Evolutionary conservation across 371 early-diverging fungal species (phyloP).

Genomic region (Smittium culicis): DNA sequence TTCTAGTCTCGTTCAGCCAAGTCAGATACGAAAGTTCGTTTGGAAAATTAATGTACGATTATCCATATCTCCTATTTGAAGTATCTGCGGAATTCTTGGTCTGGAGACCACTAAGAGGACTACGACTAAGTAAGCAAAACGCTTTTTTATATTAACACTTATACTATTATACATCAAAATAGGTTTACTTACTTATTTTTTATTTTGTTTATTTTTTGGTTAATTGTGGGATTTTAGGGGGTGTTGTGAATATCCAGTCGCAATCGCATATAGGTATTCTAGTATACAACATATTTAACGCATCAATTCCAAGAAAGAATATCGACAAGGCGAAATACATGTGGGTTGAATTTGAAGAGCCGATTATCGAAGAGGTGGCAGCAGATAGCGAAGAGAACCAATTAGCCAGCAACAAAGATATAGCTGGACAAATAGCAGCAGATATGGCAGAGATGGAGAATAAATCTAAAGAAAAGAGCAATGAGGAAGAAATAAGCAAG

Average conservation of each 20-base stretch:
- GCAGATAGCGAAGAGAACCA: no score
- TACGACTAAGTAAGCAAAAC: conserved; percentile 39
- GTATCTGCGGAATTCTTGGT: conserved; percentile 54
- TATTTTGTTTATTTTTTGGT: not conserved
- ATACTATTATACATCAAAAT: not conserved
- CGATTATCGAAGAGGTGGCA: no score
- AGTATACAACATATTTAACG: conserved; percentile 86
- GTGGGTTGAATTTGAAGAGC: conserved; percentile 43
- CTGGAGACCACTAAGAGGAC: conserved; percentile 66
- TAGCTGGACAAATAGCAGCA: no score
- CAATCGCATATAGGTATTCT: conserved; percentile 89
- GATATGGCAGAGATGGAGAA: no score
- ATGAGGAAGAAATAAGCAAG: not conserved
- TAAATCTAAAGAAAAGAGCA: conserved; percentile 14
- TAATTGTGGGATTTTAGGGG: conserved; percentile 21
- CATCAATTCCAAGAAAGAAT: conserved; percentile 70
- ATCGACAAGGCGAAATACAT: conserved; percentile 61
- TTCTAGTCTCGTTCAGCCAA: conserved; percentile 67
- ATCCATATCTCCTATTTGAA: conserved; percentile 68
- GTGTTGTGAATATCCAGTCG: conserved; percentile 81
- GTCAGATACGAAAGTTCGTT: conserved; percentile 40
- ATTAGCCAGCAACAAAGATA: no score
- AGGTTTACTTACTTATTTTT: not conserved
- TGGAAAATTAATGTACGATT: conserved; percentile 65
- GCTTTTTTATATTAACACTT: not conserved